Conservation (phyloP, 1,284 basidiomycete genomes). For the Phellopilus nigrolimitatus region DNA sequence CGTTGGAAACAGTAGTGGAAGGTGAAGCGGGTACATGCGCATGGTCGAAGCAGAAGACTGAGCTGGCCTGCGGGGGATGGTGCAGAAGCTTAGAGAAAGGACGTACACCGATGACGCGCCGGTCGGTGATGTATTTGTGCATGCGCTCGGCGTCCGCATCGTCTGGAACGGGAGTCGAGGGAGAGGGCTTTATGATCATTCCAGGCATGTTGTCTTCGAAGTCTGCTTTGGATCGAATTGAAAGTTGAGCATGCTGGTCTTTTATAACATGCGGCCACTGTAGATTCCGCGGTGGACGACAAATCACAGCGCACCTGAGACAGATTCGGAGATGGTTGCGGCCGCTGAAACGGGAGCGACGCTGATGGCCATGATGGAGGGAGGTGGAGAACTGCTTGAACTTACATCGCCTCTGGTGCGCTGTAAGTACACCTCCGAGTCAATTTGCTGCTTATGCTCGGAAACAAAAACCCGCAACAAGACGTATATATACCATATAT, state of each 20-base stretch:
- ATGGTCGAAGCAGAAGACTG: slow-evolving; percentile 7
- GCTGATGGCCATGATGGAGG: neutral
- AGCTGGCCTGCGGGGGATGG: slow-evolving; percentile 13
- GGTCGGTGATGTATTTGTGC: slow-evolving; percentile 62
- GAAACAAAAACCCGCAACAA: too few relatives aligned
- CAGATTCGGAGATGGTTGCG: slow-evolving; percentile 6
- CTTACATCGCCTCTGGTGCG: too few relatives aligned
- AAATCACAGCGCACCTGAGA: slow-evolving; percentile 1
- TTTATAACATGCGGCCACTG: neutral
- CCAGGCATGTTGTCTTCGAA: slow-evolving; percentile 10
- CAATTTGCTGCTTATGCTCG: neutral
- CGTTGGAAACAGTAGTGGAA: slow-evolving; percentile 8
- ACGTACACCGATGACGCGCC: slow-evolving; percentile 70
- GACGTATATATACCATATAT: too few relatives aligned
- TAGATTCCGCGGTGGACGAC: neutral
- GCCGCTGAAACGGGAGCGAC: slow-evolving; percentile 8
- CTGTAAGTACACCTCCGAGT: neutral
- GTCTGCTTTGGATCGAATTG: neutral
- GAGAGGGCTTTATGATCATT: neutral
- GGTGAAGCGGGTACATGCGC: neutral
- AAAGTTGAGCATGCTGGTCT: too few relatives aligned
- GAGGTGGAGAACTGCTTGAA: too few relatives aligned
- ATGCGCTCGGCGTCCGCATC: slow-evolving; percentile 56
- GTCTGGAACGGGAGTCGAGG: slow-evolving; percentile 27
- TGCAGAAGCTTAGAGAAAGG: slow-evolving; percentile 17